A percentile compares a stretch with the other conserved stretches of the same genome.
Conservation (phyloP, 192 early-diverging fungal species). For the Gonapodya sp. region DNA sequence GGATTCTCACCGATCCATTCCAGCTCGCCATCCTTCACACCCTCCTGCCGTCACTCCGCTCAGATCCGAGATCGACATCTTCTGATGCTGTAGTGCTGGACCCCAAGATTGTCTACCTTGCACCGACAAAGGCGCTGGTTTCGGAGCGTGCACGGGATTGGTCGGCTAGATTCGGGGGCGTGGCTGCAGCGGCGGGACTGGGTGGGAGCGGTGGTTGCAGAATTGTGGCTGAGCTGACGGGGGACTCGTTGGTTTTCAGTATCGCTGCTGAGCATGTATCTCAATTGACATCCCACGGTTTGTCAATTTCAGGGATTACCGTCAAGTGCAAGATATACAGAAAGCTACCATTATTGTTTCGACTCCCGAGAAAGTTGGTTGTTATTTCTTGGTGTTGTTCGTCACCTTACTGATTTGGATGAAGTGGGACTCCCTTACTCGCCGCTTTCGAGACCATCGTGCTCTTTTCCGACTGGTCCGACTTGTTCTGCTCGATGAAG, state of each 20-base stretch:
- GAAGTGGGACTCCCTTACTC: conserved; percentile 60
- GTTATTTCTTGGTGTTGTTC: background rate
- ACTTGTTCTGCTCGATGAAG: conserved; percentile 62
- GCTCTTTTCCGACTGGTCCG: conserved; percentile 20
- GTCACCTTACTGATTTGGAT: background rate
- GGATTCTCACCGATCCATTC: background rate
- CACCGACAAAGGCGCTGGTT: conserved; percentile 55
- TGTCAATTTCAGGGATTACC: background rate
- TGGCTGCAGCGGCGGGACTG: background rate
- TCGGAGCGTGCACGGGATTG: conserved; percentile 51
- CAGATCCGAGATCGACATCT: background rate
- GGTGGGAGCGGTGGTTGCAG: background rate
- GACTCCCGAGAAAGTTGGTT: conserved; percentile 51
- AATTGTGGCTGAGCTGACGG: background rate
- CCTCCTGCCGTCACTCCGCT: background rate
- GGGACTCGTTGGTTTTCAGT: background rate
- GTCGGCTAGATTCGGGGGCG: conserved; percentile 14
- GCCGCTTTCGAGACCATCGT: conserved; percentile 31
- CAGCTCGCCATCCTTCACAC: background rate
- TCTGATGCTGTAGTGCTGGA: background rate
- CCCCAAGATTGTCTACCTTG: conserved; percentile 44
- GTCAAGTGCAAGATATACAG: conserved; percentile 15
- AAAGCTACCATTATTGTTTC: conserved; percentile 47
- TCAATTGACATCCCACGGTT: no score
- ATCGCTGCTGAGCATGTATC: no score